Evolutionary conservation across 768 basidiomycete genomes (phyloP), one percentile per base, ranked within the genome.

Genomic region (Lepiota venenata): DNA sequence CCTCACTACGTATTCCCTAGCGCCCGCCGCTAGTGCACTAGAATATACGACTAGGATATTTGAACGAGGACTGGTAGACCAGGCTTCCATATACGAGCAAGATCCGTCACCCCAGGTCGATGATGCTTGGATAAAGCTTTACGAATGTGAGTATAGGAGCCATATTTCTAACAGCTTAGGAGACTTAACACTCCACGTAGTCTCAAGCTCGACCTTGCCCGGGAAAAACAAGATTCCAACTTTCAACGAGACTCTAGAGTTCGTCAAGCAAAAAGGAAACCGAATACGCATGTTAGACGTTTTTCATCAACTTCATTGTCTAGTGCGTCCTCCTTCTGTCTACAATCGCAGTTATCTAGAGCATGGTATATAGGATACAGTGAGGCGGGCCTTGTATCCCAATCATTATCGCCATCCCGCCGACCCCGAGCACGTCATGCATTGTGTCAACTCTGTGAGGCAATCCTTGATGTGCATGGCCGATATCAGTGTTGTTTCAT

Each of bases 401-500:
- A 10, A 52, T n/a, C 27, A 50, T 27, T 52, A 52, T 36, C 11
- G 5, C 12, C 50, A 44, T 16, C 10, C 29, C 14, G 43, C 43
- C 15, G 50, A 43, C 35, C 11, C 29, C 5, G 14, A 32, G 14
- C 50, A 52, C 16, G 50, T 52, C 18, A 35, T 22, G 10, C 50
- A 52, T 15, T 52, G 50, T 41, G 25, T 52, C 21, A 52, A 44
- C 42, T 42, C 50, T 38, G 37, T 52, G n/a, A 29, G 50, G 21
- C 50, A 52, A 35, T 52, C 50, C 27, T 18, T 52, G 27, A 52
- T 43, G 50, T 52, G 50, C 15, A 52, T 52, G 50, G 41, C 29
- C 12, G 50, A 52, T 18, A 16, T 52, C 35, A 52, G 50, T 32
- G 29, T 43, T n/a, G 50, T 43, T 32, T 43, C 40, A 35, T 52